Base-by-base conservation (phyloP, 306 rosid genomes). In the Aeschynomene evenia region DNA sequence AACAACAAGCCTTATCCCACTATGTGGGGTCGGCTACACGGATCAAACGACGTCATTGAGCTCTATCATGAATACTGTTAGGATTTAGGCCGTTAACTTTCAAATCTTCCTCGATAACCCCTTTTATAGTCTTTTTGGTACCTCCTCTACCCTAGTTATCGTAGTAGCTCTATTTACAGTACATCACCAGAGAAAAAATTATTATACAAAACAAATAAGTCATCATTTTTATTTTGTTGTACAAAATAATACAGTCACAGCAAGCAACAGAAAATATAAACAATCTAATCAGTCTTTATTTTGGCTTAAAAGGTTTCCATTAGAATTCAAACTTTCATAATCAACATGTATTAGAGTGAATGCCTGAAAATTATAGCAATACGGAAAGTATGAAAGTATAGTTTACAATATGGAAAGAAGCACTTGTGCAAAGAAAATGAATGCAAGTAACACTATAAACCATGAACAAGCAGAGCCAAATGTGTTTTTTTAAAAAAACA, bases 381-480 rank as follows among this genome's bases (percentile, higher is more conserved):
- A n/a, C n/a, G n/a, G n/a, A 24, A 50, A 18, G 37, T 7, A 22
- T 13, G 4, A 18, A 16, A 65, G 51, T 36, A 24, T 14, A 13
- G 19, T 23, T 36, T 48, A 50, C 58, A 24, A 36, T 6, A 39
- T 34, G 14, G 21, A 11, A 73, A 39, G 16, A 11, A 14, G 7
- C 19, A 37, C 34, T 13, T 1, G 22, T n/a, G 31, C 20, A 26
- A 74, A 51, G 23, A 52, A 42, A 64, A 26, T 57, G 36, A 28
- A 36, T 64, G 40, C 63, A 65, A 43, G 65, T 34, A 37, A 34
- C 46, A 20, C 6, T 40, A 39, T 28, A 62, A 73, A n/a, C 54
- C 19, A 51, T 40, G 22, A 54, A 24, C 73, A 45, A 18, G 7
- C 37, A 13, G 22, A 21, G 33, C 13, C 20, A 54, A 74, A 66